Evolutionary conservation across 139 green algal genomes (phyloP), one percentile per base, ranked within the genome.

Genomic region (Microglena sp.): DNA sequence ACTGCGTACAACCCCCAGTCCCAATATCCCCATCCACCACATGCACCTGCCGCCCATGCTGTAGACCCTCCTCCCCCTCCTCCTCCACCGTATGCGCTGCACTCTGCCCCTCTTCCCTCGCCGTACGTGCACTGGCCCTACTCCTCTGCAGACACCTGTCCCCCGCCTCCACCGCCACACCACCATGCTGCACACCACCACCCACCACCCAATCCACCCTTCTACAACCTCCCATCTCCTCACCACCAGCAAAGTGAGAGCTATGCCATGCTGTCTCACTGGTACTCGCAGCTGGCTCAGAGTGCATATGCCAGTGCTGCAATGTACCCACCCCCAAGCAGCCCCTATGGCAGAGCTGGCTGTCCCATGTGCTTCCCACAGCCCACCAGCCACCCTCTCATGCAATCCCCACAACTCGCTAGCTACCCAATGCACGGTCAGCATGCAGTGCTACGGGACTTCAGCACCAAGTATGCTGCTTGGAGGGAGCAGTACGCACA

Each of bases 401-500:
- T 33, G 33, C 59, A 27, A 2, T 35, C 59, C 5, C 57, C 32
- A 30, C 57, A 34, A 2, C 11, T 35, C 2, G 28, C 31, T 11
- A 5, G n/a, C 29, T 18, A 18, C 3, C 27, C 60, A 31, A 7
- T 56, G 27, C 11, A 5, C 32, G 24, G 60, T 57, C 4, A n/a
- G 7, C 21, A 8, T 3, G 29, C n/a, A 55, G n/a, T 60, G 31
- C 62, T 5, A 27, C 11, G n/a, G 35, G 50, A 43, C 35, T 36
- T 21, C 29, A n/a, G 21, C 22, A 28, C 15, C n/a, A n/a, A 44
- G 55, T 60, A 35, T 31, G 28, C 3, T 8, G 30, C 24, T 21
- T 55, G 43, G 11, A 55, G 34, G 56, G 11, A 45, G 66, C 55
- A 71, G 40, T 70, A 70, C 32, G 28, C 15, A 8, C 34, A 21